Conservation (phyloP, 164 flowering plant species). For the Magnolia kwangsiensis region DNA sequence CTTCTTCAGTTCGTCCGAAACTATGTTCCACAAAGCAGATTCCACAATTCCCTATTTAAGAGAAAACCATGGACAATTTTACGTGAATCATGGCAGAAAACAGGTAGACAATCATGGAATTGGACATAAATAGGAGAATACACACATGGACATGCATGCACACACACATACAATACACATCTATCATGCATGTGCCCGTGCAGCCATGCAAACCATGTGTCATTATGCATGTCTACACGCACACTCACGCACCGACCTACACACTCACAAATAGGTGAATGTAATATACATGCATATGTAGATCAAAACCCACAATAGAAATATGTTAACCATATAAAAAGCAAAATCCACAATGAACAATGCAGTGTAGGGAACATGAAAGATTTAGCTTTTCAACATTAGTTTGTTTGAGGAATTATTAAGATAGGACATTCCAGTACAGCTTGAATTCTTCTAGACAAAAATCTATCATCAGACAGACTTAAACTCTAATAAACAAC, state of each 20-base stretch:
- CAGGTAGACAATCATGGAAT: background rate
- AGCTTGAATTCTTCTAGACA: background rate
- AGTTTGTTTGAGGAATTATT: background rate
- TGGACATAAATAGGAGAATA: background rate
- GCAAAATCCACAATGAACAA: background rate
- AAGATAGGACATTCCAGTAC: background rate
- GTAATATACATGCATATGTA: background rate
- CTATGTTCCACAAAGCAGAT: constrained; percentile 58
- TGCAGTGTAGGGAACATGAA: background rate
- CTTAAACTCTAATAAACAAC: too few species aligned
- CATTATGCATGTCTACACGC: background rate
- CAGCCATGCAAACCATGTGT: background rate
- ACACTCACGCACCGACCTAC: background rate
- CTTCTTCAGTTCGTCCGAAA: constrained; percentile 69
- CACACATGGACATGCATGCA: background rate
- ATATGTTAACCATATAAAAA: background rate
- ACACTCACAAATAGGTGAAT: background rate
- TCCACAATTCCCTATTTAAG: constrained; percentile 48
- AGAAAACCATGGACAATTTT: background rate
- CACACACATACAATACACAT: background rate
- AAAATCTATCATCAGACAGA: background rate
- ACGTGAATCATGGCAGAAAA: background rate
- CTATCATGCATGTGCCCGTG: background rate
- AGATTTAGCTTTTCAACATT: background rate
- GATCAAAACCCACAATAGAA: background rate